A percentile compares a stretch with the other conserved stretches of the same genome.
phyloP scores from a whole-genome alignment of 1,139 yeast species.

The Candida mesenterica region DNA sequence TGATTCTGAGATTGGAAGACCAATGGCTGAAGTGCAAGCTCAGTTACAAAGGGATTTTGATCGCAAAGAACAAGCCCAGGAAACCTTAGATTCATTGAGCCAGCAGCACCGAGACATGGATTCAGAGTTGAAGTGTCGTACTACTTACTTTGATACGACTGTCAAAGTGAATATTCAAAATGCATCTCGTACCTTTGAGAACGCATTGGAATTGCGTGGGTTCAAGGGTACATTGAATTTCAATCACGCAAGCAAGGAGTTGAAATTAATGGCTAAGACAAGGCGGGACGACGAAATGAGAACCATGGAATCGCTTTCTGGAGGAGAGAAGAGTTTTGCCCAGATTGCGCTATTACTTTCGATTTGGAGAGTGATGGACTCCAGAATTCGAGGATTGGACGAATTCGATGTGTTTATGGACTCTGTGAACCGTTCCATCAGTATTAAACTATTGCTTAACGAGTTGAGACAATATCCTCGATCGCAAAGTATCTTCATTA shows the following conservation, averaged over 20 bases:
- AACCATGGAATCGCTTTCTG: slow-evolving; percentile 82
- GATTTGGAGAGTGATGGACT: slow-evolving; percentile 91
- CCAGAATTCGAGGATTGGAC: slow-evolving; percentile 84
- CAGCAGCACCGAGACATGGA: slow-evolving; percentile 25
- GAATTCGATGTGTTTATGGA: slow-evolving; percentile 99
- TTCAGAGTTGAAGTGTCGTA: slow-evolving; percentile 45
- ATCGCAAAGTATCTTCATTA: slow-evolving; percentile 87
- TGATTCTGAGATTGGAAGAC: slow-evolving; percentile 34
- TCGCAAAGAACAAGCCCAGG: slow-evolving; percentile 30
- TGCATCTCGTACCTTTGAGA: slow-evolving; percentile 49
- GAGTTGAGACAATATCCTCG: slow-evolving; percentile 60
- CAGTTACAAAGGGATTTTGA: slow-evolving; percentile 27
- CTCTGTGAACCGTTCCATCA: slow-evolving; percentile 79
- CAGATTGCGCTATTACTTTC: slow-evolving; percentile 86
- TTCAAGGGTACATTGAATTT: slow-evolving; percentile 72
- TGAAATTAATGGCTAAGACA: slow-evolving; percentile 60
- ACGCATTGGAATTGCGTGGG: slow-evolving; percentile 64
- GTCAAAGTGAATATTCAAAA: slow-evolving; percentile 29
- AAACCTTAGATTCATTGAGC: slow-evolving; percentile 23
- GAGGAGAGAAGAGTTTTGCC: slow-evolving; percentile 95
- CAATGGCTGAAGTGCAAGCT: slow-evolving; percentile 38
- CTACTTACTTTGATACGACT: slow-evolving; percentile 49
- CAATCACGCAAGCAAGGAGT: slow-evolving; percentile 50
- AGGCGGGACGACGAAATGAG: slow-evolving; percentile 58
- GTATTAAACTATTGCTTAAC: slow-evolving; percentile 70